Base-by-base conservation (phyloP, 2,329 filamentous ascomycete genomes). In the Penicillium paneum region DNA sequence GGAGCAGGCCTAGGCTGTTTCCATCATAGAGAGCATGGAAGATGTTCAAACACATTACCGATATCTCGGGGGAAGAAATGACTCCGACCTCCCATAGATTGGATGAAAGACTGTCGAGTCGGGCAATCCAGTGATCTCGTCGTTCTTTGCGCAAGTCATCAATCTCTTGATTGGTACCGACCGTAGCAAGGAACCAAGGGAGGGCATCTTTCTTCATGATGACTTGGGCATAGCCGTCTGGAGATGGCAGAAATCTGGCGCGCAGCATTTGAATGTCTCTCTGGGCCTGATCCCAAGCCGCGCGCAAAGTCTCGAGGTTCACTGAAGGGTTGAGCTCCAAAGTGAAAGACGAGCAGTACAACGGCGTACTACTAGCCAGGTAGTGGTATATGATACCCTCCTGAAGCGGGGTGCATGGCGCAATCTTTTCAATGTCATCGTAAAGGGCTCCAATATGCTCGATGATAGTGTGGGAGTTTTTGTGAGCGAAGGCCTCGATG, bases 21-120 rank as follows among this genome's bases (percentile, higher is more conserved):
- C 91, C 92, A 71, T 97, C 92, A 63, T 97, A 97, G 0, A 96
- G 71, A 0, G 83, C 91, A 68, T 97, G 92, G 72, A 96, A 96
- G 0, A 95, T 85, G 42, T 88, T 81, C 2, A 96, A 64, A 2
- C 79, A 72, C 31, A 96, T 71, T 0, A 78, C 58, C 7, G 64
- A 65, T 13, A 59, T 59, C 1, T 58, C 52, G 5, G 67, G 58
- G 10, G 67, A 66, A 26, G 60, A 63, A 6, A 67, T 54, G 7
- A 74, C 45, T 15, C 68, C 64, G 17, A 72, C 60, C 50, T 68
- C 65, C 73, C 70, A 76, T 13, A 71, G 62, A 24, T 61, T 58
- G 5, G 59, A 57, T 36, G 51, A 62, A 4, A 81, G 72, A 1
- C 72, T 67, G 5, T 68, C 64, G 55, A 89, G 88, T 0, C 67